Evolutionary conservation across 2,329 filamentous ascomycete species (phyloP).

Genomic region (Alternaria ethzedia): DNA sequence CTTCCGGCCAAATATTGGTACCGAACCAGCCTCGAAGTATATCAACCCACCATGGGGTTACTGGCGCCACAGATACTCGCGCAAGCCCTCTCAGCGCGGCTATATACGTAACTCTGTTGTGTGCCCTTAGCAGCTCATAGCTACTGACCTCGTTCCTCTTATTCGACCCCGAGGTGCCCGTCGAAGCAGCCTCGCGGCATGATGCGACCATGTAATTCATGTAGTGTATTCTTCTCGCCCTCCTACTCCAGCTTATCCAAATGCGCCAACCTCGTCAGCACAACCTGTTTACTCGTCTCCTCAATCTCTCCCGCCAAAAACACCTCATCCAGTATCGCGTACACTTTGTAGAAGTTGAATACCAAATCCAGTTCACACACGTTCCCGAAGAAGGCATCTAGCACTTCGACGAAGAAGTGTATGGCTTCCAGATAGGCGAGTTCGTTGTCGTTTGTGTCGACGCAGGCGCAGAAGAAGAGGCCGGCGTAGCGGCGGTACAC

Average conservation of each 20-base stretch:
- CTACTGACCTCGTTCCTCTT: not conserved
- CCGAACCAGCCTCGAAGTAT: not conserved
- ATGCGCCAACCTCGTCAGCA: conserved; percentile 91
- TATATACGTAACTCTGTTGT: rapidly evolving
- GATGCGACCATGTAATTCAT: too few relatives aligned
- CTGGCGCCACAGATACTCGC: not conserved
- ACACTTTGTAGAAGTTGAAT: conserved; percentile 82
- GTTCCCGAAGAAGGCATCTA: conserved; percentile 98
- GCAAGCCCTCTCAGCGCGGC: not conserved
- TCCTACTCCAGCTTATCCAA: conserved; percentile 95
- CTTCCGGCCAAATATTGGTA: not conserved
- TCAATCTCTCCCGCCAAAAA: conserved; percentile 98
- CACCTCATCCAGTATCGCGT: conserved; percentile 97
- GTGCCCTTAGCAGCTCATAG: not conserved
- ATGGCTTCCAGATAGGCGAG: conserved; percentile 96
- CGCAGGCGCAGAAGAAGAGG: conserved; percentile 98
- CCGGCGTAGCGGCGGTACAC: conserved; percentile 97
- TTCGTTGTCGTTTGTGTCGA: conserved; percentile 99
- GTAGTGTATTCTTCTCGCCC: too few relatives aligned
- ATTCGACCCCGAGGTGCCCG: not conserved
- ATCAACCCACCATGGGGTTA: not conserved
- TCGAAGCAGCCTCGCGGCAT: too few relatives aligned
- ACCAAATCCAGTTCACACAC: conserved; percentile 96
- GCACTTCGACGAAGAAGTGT: conserved; percentile 98
- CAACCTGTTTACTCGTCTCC: conserved; percentile 98